phyloP scores from a whole-genome alignment of 2,329 filamentous ascomycete species.

The Herpotrichia juniperi region DNA sequence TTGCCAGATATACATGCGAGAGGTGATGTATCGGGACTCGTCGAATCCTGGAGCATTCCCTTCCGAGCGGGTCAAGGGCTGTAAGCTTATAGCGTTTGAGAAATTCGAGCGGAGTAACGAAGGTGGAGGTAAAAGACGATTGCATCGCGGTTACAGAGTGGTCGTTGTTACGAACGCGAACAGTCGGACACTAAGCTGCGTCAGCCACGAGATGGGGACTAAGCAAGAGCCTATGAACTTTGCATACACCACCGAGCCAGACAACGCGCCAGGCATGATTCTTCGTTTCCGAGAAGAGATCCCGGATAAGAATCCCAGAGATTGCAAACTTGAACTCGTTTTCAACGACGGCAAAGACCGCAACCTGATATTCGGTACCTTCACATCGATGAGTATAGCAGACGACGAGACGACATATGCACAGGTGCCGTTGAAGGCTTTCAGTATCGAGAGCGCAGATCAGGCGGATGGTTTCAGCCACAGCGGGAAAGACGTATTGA shows the following conservation, averaged over 20 bases:
- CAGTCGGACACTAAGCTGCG: slow-evolving; percentile 77
- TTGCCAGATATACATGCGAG: slow-evolving; percentile 71
- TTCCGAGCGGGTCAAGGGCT: slow-evolving; percentile 72
- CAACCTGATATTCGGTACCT: slow-evolving; percentile 71
- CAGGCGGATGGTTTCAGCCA: slow-evolving; percentile 52
- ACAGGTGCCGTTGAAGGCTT: slow-evolving; percentile 70
- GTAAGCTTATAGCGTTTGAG: slow-evolving; percentile 78
- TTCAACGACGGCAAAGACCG: slow-evolving; percentile 78
- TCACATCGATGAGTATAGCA: slow-evolving; percentile 74
- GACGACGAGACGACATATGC: slow-evolving; percentile 72
- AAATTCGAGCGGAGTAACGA: slow-evolving; percentile 70
- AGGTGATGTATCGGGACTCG: slow-evolving; percentile 82
- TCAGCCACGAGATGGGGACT: slow-evolving; percentile 70
- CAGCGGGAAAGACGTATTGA: slow-evolving; percentile 48
- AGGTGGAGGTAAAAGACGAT: slow-evolving; percentile 72
- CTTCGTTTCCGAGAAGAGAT: slow-evolving; percentile 69
- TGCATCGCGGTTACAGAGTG: slow-evolving; percentile 81
- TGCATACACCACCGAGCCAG: slow-evolving; percentile 66
- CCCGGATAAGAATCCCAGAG: slow-evolving; percentile 52
- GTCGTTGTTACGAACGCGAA: slow-evolving; percentile 78
- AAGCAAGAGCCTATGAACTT: slow-evolving; percentile 75
- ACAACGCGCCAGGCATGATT: slow-evolving; percentile 73
- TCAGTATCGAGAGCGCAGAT: slow-evolving; percentile 66
- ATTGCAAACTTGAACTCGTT: slow-evolving; percentile 74
- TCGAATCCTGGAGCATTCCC: slow-evolving; percentile 76